Percentiles rank a stretch among this genome's conserved stretches.
phyloP scores from a whole-genome alignment of 768 basidiomycete species.

The Cystobasidium tubakii region DNA sequence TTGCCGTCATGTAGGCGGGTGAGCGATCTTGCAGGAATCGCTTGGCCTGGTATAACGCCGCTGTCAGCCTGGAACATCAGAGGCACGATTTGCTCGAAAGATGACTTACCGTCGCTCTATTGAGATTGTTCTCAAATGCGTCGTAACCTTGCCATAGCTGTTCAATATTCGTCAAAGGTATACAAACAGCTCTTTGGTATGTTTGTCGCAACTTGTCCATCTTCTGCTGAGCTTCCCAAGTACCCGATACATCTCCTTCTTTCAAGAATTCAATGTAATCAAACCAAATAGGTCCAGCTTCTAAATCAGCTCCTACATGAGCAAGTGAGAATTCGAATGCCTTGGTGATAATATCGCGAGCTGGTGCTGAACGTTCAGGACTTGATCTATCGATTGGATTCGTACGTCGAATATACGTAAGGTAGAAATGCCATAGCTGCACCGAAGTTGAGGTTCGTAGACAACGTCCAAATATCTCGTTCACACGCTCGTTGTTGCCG shows the following conservation, averaged over 20 bases:
- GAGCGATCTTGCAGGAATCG: constrained; percentile 92
- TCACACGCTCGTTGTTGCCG: constrained; percentile 66
- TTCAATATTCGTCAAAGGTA: constrained; percentile 89
- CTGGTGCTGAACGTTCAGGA: constrained; percentile 50
- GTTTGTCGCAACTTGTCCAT: constrained; percentile 87
- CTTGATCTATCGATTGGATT: constrained; percentile 48
- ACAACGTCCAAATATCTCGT: constrained; percentile 82
- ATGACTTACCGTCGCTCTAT: constrained; percentile 67
- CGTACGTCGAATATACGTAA: constrained; percentile 81
- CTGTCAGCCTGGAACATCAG: no score
- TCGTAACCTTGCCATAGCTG: constrained; percentile 89
- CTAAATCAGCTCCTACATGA: constrained; percentile 84
- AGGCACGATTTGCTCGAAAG: background rate
- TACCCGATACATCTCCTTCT: constrained; percentile 68
- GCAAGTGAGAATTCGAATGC: constrained; percentile 90
- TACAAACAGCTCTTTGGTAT: constrained; percentile 87
- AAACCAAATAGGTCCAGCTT: constrained; percentile 84
- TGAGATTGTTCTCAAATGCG: constrained; percentile 78
- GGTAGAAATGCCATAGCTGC: constrained; percentile 85
- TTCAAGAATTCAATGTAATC: constrained; percentile 88
- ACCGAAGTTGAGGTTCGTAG: constrained; percentile 77
- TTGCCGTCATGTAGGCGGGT: constrained; percentile 89
- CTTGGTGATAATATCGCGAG: constrained; percentile 71
- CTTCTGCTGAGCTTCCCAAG: constrained; percentile 93
- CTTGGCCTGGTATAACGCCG: constrained; percentile 79